Evolutionary conservation across 208 protist genomes (phyloP).

Genomic region (Crithidia fasciculata): DNA sequence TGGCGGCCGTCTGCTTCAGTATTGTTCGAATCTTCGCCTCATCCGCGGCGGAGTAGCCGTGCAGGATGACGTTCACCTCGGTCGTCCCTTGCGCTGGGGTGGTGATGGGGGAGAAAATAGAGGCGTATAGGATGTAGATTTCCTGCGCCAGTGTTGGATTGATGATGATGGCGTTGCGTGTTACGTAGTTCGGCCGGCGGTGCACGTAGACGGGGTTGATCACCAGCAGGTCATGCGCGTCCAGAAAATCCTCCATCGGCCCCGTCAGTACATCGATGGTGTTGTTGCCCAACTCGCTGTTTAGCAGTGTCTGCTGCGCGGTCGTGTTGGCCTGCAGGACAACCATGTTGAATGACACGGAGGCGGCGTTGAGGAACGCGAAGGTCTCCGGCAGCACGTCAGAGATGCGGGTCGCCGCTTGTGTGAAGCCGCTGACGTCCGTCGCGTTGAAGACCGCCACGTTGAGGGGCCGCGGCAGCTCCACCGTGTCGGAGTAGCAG

Average conservation of each 20-base stretch:
- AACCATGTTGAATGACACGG: neutral
- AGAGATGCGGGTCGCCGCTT: neutral
- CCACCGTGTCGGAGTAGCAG: conserved; percentile 3
- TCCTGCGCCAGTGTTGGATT: conserved; percentile 41
- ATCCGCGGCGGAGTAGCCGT: conserved; percentile 2
- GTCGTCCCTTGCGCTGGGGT: neutral
- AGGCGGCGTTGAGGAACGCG: neutral
- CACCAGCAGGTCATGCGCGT: conserved; percentile 1
- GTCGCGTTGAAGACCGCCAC: neutral
- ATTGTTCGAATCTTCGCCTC: neutral
- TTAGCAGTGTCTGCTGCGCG: neutral
- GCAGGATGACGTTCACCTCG: conserved; percentile 7
- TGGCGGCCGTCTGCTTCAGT: conserved; percentile 19
- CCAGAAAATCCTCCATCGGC: neutral
- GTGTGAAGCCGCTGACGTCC: neutral
- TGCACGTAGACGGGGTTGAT: neutral
- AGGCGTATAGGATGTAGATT: conserved; percentile 31
- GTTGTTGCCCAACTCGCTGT: conserved; percentile 15
- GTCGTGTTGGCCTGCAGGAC: neutral
- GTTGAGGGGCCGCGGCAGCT: neutral
- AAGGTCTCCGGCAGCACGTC: neutral
- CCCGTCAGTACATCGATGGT: conserved; percentile 16
- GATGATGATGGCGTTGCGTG: conserved; percentile 33
- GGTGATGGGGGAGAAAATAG: neutral
- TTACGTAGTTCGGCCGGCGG: neutral